These are phyloP conservation scores for Blastobotrys mokoenaii DNA, from an alignment of 805 yeast genomes.

Conservation along the genomic window DNA sequence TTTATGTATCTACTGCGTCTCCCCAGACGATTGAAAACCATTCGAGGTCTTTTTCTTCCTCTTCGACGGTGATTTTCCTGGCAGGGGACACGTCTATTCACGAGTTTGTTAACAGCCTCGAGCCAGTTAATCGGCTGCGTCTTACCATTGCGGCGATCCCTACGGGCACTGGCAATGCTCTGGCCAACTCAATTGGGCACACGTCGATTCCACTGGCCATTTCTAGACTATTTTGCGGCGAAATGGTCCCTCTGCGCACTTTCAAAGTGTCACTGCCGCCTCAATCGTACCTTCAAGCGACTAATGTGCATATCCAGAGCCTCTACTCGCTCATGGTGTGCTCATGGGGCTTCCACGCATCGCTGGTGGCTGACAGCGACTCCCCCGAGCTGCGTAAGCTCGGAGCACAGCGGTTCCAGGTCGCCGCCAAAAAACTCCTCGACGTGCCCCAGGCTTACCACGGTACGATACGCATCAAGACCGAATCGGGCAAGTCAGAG, in stretches of 20 bases:
- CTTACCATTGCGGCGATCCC: constrained; percentile 41
- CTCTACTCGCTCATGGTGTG: constrained; percentile 46
- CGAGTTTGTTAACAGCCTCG: constrained; percentile 58
- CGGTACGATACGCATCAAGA: constrained; percentile 30
- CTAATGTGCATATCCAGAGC: constrained; percentile 26
- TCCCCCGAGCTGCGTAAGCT: constrained; percentile 52
- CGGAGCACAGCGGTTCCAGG: constrained; percentile 59
- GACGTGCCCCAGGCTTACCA: constrained; percentile 42
- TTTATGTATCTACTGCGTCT: constrained; percentile 28
- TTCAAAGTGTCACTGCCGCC: constrained; percentile 30
- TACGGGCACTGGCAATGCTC: constrained; percentile 81
- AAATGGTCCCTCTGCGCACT: constrained; percentile 33
- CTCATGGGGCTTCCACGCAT: constrained; percentile 84
- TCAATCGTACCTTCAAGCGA: constrained; percentile 5
- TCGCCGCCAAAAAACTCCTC: constrained; percentile 56
- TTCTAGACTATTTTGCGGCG: constrained; percentile 22
- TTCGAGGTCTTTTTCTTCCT: constrained; percentile 23
- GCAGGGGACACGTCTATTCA: constrained; percentile 84
- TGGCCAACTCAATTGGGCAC: constrained; percentile 51
- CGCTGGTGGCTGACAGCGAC: constrained; percentile 74
- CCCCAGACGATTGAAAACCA: constrained; percentile 25
- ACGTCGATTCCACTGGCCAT: constrained; percentile 22
- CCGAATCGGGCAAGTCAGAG: constrained; percentile 7
- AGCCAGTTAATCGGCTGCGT: constrained; percentile 10
- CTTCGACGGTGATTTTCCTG: constrained; percentile 45